Base-by-base conservation (phyloP, 1,284 basidiomycete species). In the Somion occarium region DNA sequence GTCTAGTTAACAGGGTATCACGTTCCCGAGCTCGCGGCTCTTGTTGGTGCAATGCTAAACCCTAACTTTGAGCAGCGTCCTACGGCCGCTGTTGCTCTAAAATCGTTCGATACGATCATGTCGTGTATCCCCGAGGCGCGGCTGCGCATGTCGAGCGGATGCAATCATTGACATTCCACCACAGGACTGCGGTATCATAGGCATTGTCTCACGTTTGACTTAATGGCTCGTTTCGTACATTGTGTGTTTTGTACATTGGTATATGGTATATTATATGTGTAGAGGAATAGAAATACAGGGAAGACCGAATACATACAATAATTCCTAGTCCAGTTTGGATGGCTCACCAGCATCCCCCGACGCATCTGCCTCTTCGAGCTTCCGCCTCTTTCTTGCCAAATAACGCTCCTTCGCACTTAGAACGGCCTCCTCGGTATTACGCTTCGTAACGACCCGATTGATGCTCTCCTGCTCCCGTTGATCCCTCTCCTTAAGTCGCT, bases 341-440 rank as follows among this genome's bases (percentile, higher is more conserved):
- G n/a, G n/a, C n/a, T n/a, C n/a, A 7, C 30, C 11, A 5, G 42
- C 13, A 22, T 13, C 24, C 5, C 42, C 42, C 3, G 20, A 19
- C 3, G 48, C 55, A 18, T 58, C 67, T n/a, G n/a, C n/a, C 57
- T 80, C 78, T 64, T 91, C 88, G 60, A 92, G 56, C 61, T 80
- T 86, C 59, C 79, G 80, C 51, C 88, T 79, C 70, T 95, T 95
- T 56, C 93, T 75, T 59, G 85, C 84, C 49, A 91, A 64, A 63
- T 88, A 93, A 52, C 92, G 78, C 57, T 87, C 81, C 48, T 75
- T 79, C 15, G 92, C 91, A 61, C 79, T 86, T 62, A 81, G 71
- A 30, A 95, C 77, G 53, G 85, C 80, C 19, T 69, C 68, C 47
- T 88, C 85, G 2, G 79, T 85, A 64, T 94, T 91, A 51, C 88